Base-by-base conservation (phyloP, 257 asterid genomes). In the Nicotiana sylvestris region DNA sequence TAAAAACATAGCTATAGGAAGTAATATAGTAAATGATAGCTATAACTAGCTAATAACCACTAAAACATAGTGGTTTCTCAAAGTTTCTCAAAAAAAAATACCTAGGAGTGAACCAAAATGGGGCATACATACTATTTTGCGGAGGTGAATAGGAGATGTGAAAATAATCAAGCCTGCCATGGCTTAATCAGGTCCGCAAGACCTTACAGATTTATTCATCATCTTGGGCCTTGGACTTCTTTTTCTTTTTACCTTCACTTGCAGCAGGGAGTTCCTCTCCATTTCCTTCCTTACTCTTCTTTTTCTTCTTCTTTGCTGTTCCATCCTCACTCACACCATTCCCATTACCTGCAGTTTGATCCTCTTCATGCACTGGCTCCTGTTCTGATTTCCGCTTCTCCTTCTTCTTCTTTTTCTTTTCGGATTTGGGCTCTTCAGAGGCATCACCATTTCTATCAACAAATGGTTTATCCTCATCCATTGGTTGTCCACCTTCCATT, bases 341-440 rank as follows among this genome's bases (percentile, higher is more conserved):
- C 9, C 9, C 46, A 39, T 39, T 39, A 39, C 46, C 46, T 39
- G 46, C 46, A 69, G 35, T 37, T 67, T 60, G 84, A 55, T 79
- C 87, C 66, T 85, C 84, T 81, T 81, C 82, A 25, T 66, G 80
- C 30, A 84, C 90, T n/a, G 39, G 78, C 80, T 88, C 90, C 17
- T 83, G 81, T 21, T 86, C 91, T 65, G 82, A 76, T 81, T 93
- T 95, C 80, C 95, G 84, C 87, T 93, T 93, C 82, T 93, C 94
- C 88, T 92, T 84, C 67, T 85, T 91, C 82, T 92, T 93, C 92
- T 92, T 93, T 90, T 93, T 92, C 92, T 92, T 92, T 33, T 92
- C 96, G 1, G 91, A 86, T 87, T 89, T 93, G 3, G 91, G 93
- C 87, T 88, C 95, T 51, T 85, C 96, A 4, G 91, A 57, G 4